A percentile compares a stretch with the other conserved stretches of the same genome.
phyloP scores from a whole-genome alignment of 2,329 filamentous ascomycete species.

The Orbilia javanica region DNA sequence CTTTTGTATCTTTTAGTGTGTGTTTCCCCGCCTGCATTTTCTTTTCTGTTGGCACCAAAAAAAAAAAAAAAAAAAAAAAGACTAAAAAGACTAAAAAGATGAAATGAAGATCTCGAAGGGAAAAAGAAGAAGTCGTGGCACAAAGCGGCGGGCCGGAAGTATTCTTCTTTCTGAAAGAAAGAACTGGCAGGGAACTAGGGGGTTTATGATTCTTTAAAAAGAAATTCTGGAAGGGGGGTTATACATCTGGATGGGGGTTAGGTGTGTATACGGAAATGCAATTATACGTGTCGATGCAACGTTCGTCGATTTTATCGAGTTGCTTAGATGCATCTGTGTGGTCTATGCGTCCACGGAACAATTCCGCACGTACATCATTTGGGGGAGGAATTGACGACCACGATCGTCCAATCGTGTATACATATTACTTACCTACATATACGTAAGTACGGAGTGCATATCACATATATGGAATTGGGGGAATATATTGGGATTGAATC shows the following conservation, averaged over 20 bases:
- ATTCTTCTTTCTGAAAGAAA: slow-evolving; percentile 11
- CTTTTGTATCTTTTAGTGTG: neutral
- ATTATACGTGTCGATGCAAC: slow-evolving; percentile 56
- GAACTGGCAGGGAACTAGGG: neutral
- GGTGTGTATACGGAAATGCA: slow-evolving; percentile 13
- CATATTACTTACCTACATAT: too few relatives aligned
- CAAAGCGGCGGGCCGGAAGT: slow-evolving; percentile 17
- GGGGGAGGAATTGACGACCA: neutral
- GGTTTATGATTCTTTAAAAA: slow-evolving; percentile 23
- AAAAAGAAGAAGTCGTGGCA: slow-evolving; percentile 52
- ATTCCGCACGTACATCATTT: slow-evolving; percentile 27
- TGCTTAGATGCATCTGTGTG: slow-evolving; percentile 16
- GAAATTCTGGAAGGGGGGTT: slow-evolving; percentile 50
- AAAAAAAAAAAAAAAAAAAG: too few relatives aligned
- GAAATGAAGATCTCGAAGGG: neutral
- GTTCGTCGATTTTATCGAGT: slow-evolving; percentile 42
- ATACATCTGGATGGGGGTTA: too few relatives aligned
- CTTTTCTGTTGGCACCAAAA: neutral
- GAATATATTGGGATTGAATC: too few relatives aligned
- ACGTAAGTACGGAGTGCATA: neutral
- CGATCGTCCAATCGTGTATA: neutral
- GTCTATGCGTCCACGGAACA: slow-evolving; percentile 34
- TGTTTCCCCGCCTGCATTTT: slow-evolving; percentile 11
- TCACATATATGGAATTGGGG: neutral
- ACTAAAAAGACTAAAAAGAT: too few relatives aligned